phyloP scores from a whole-genome alignment of 441 rosid species.

The Pelargonium myrrhifolium region DNA sequence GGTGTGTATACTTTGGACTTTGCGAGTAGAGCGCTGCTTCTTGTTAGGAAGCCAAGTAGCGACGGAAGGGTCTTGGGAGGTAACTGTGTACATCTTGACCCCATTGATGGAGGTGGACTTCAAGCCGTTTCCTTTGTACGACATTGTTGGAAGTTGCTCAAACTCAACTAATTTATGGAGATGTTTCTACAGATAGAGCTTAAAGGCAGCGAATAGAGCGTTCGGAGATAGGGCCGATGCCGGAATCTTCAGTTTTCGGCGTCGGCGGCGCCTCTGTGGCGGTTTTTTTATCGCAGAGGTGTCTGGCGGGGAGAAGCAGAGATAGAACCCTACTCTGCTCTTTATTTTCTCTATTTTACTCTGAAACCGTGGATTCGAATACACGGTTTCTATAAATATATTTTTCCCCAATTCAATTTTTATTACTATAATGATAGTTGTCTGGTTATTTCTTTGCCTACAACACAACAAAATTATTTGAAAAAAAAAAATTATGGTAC shows the following conservation, averaged over 20 bases:
- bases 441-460: too few relatives aligned
- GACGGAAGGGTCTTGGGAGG: conserved; percentile 50
- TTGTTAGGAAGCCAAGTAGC: conserved; percentile 67
- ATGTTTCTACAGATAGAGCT: not conserved
- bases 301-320: too few relatives aligned
- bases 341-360: too few relatives aligned
- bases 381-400: too few relatives aligned
- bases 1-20: conserved; percentile 39
- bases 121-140: conserved; percentile 19
- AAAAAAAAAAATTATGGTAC: too few relatives aligned
- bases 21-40: conserved; percentile 72
- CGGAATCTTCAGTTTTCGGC: not conserved
- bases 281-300: too few relatives aligned
- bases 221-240: not conserved
- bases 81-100: conserved; percentile 57
- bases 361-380: too few relatives aligned
- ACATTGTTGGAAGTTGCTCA: not conserved
- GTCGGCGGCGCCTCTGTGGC: not conserved
- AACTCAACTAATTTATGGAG: not conserved
- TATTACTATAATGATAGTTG: too few relatives aligned
- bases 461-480: too few relatives aligned
- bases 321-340: too few relatives aligned
- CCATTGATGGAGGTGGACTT: conserved; percentile 77
- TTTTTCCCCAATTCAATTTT: too few relatives aligned
- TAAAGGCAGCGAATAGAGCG: not conserved